Conservation (phyloP, 139 green algal species). For the Haematococcus lacustris region DNA sequence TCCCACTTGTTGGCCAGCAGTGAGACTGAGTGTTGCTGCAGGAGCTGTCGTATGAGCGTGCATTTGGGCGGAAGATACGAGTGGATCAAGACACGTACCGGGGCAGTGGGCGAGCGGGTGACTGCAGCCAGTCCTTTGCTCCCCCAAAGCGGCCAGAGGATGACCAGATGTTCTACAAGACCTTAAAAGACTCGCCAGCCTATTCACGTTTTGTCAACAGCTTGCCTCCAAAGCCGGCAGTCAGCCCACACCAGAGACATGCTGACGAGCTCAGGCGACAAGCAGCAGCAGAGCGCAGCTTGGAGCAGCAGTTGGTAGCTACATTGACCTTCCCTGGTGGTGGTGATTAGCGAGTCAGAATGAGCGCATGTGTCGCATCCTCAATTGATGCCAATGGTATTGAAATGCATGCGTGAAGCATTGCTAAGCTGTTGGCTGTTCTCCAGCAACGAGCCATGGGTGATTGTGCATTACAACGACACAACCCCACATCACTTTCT, state of each 20-base stretch:
- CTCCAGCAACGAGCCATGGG: too few species aligned
- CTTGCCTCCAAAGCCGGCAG: conserved; percentile 23
- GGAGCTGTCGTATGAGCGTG: conserved; percentile 22
- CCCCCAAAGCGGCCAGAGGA: conserved; percentile 24
- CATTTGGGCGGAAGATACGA: conserved; percentile 27
- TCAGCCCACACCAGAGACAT: conserved; percentile 28
- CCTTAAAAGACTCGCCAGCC: conserved; percentile 31
- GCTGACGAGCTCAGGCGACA: conserved; percentile 5
- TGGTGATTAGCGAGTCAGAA: too few species aligned
- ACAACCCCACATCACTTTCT: too few species aligned
- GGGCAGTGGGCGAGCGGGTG: conserved; percentile 22
- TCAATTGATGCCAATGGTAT: too few species aligned
- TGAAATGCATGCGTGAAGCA: too few species aligned
- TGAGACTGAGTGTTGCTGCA: conserved; percentile 11
- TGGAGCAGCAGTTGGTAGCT: conserved; percentile 13
- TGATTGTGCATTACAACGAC: too few species aligned
- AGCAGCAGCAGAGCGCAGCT: conserved; percentile 9
- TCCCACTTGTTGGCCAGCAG: too few species aligned
- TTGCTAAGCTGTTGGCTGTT: too few species aligned
- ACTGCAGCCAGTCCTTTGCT: conserved; percentile 21
- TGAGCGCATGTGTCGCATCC: too few species aligned
- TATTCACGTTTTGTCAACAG: conserved; percentile 27
- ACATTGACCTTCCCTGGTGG: conserved; percentile 14
- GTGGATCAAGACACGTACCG: conserved; percentile 24
- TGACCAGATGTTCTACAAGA: conserved; percentile 22